Conservation (phyloP, 2,329 filamentous ascomycete genomes). For the Penicillium vulpinum region DNA sequence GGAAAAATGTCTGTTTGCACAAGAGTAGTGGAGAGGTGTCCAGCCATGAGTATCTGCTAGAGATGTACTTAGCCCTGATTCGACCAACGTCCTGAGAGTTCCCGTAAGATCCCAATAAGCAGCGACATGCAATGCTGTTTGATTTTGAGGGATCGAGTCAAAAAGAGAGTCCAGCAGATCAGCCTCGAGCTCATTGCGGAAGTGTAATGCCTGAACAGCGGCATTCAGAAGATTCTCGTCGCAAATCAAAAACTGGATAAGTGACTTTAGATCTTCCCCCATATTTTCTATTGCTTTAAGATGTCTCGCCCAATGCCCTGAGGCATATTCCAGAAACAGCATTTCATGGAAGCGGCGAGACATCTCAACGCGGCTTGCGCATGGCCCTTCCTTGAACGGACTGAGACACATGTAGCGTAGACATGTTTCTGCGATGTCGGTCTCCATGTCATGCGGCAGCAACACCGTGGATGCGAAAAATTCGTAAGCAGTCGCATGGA, state of each 20-base stretch:
- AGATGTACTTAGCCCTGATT: background rate
- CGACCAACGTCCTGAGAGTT: background rate
- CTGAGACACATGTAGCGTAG: background rate
- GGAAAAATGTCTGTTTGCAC: background rate
- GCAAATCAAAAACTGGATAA: background rate
- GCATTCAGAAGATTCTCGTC: background rate
- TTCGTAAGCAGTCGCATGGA: background rate
- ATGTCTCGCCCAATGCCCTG: background rate
- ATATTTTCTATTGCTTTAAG: background rate
- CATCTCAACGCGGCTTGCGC: background rate
- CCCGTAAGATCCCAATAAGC: background rate
- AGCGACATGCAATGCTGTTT: background rate
- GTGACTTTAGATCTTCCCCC: background rate
- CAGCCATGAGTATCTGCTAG: background rate
- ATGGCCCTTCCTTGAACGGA: background rate
- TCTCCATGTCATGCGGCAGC: background rate
- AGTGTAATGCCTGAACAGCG: background rate
- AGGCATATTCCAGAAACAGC: background rate
- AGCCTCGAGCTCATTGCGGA: background rate
- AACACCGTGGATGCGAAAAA: background rate
- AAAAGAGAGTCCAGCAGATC: background rate
- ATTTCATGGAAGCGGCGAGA: background rate
- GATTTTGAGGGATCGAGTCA: background rate
- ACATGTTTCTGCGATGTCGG: background rate
- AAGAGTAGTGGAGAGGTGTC: background rate